Conservation (phyloP, 164 flowering plant species). For the Vitis labrusca region DNA sequence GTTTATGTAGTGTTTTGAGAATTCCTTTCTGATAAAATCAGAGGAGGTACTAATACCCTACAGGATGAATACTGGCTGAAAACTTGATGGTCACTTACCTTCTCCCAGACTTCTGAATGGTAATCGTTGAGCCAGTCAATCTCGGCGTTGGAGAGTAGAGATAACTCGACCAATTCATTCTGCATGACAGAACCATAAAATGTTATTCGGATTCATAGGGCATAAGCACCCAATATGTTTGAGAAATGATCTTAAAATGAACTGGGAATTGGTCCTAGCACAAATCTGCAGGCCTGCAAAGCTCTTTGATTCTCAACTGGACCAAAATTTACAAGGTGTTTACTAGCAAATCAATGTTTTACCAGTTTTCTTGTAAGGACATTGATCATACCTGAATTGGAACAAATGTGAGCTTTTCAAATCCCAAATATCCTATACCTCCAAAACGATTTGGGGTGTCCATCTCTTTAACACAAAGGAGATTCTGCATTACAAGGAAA, state of each 20-base stretch:
- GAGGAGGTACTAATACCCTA: neutral
- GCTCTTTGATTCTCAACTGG: too few species aligned
- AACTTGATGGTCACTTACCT: constrained; percentile 41
- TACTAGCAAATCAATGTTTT: too few species aligned
- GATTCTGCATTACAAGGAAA: constrained; percentile 65
- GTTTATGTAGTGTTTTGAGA: too few species aligned
- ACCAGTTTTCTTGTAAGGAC: too few species aligned
- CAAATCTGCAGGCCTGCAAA: too few species aligned
- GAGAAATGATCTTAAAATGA: too few species aligned
- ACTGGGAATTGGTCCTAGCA: too few species aligned
- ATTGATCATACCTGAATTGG: constrained; percentile 79
- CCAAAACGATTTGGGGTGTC: constrained; percentile 84
- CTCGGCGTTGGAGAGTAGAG: constrained; percentile 67
- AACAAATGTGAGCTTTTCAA: constrained; percentile 86
- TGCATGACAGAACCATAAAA: constrained; percentile 27
- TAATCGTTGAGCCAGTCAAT: constrained; percentile 83
- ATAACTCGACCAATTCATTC: constrained; percentile 67
- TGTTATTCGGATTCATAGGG: neutral
- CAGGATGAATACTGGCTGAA: neutral
- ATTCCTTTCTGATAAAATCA: too few species aligned
- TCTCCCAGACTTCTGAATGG: constrained; percentile 95
- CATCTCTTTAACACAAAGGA: constrained; percentile 68
- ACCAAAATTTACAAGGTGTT: too few species aligned
- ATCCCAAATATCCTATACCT: constrained; percentile 80
- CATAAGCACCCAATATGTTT: constrained; percentile 1